Evolutionary conservation across 768 basidiomycete species (phyloP).

Genomic region (Panus rudis): DNA sequence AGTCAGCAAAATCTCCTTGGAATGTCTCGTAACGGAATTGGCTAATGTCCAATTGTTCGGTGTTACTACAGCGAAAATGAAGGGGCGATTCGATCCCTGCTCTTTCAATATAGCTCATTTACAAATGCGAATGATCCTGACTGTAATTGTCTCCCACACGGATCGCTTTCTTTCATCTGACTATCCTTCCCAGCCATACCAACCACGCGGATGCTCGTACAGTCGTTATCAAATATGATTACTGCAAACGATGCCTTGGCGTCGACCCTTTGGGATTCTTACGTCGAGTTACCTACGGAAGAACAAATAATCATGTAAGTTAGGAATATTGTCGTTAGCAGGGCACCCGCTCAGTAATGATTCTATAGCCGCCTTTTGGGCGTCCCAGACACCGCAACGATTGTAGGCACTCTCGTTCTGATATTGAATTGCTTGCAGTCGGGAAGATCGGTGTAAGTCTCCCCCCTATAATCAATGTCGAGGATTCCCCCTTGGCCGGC

Average conservation of each 20-base stretch:
- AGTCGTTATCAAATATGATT: conserved; percentile 79
- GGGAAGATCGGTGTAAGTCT: conserved; percentile 48
- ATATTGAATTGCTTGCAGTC: conserved; percentile 64
- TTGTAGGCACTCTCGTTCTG: conserved; percentile 59
- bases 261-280: conserved; percentile 53
- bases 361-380: conserved; percentile 39
- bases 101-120: conserved; percentile 77
- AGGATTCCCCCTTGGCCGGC: no score
- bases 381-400: conserved; percentile 55
- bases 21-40: no score
- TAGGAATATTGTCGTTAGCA: conserved; percentile 11
- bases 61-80: conserved; percentile 59
- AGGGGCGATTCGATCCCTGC: conserved; percentile 54
- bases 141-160: conserved; percentile 33
- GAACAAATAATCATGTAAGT: conserved; percentile 69
- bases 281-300: conserved; percentile 64
- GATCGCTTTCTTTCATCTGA: no score
- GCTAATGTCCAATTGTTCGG: no score
- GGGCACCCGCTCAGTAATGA: conserved; percentile 6
- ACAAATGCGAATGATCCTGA: conserved; percentile 52
- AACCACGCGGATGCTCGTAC: conserved; percentile 60
- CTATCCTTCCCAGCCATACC: conserved; percentile 42
- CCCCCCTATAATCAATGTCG: no score
- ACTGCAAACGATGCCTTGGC: conserved; percentile 61
- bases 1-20: conserved; percentile 42